phyloP scores from a whole-genome alignment of 768 basidiomycete genomes.

The Russula sp. region DNA sequence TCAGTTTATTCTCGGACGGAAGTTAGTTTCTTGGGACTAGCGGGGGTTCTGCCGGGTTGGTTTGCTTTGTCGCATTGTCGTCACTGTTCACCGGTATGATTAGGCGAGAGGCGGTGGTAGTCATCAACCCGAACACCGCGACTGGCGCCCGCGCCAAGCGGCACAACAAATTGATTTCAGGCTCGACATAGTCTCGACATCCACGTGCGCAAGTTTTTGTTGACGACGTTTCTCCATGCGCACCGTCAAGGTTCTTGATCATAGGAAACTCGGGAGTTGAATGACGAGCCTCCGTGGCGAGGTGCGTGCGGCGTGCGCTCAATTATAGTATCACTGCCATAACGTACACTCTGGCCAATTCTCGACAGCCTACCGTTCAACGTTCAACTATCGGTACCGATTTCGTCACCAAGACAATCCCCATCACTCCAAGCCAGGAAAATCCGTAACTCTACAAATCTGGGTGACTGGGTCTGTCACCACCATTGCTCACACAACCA shows the following conservation, averaged over 20 bases:
- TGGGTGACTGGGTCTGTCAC: conserved; percentile 49
- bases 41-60: not conserved
- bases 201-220: not conserved
- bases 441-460: conserved; percentile 68
- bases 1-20: conserved; percentile 35
- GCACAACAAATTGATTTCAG: not conserved
- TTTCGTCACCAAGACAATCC: conserved; percentile 74
- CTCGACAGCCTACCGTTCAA: conserved; percentile 66
- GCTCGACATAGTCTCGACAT: too few relatives aligned
- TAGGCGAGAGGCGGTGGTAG: too few relatives aligned
- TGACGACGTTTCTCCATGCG: conserved; percentile 44
- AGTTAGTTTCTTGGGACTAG: not conserved
- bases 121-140: not conserved
- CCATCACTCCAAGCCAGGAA: conserved; percentile 56
- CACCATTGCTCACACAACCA: conserved; percentile 12
- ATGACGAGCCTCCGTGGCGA: conserved; percentile 78
- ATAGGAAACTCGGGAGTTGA: conserved; percentile 81
- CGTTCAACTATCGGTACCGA: conserved; percentile 87
- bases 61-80: not conserved
- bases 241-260: conserved; percentile 76
- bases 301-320: conserved; percentile 42
- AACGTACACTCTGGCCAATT: conserved; percentile 74
- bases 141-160: conserved; percentile 1
- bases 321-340: not conserved
- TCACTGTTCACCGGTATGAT: not conserved